Evolutionary conservation across 2,329 filamentous ascomycete genomes (phyloP).

Genomic region (Microdochium trichocladiopsis): DNA sequence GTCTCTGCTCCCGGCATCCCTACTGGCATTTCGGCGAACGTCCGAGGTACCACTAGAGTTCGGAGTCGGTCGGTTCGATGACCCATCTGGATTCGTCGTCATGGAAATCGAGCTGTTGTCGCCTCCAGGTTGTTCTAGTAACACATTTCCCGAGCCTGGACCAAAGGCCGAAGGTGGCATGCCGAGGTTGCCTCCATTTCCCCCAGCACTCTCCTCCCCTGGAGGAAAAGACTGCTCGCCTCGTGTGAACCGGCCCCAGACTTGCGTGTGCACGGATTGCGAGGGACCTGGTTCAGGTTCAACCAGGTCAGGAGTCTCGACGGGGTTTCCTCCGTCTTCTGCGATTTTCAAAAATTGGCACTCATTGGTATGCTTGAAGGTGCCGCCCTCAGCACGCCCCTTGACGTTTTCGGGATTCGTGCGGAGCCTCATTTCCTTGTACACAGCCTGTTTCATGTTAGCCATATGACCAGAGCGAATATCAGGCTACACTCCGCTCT

Average conservation of each 20-base stretch:
- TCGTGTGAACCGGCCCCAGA: not conserved
- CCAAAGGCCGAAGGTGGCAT: not conserved
- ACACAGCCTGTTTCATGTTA: not conserved
- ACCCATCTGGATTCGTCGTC: conserved; percentile 39
- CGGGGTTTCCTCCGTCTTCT: conserved; percentile 32
- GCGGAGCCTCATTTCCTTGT: not conserved
- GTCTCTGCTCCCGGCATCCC: conserved; percentile 26
- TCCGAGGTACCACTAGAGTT: conserved; percentile 48
- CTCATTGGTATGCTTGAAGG: conserved; percentile 35
- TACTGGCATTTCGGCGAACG: conserved; percentile 19
- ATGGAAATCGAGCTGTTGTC: conserved; percentile 39
- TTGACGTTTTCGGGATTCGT: conserved; percentile 22
- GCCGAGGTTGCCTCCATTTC: conserved; percentile 9
- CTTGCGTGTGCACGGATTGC: not conserved
- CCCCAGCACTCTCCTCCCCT: not conserved
- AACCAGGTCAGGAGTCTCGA: conserved; percentile 29
- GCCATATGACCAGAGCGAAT: not conserved
- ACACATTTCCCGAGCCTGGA: conserved; percentile 16
- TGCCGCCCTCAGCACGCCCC: conserved; percentile 18
- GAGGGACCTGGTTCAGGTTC: conserved; percentile 18
- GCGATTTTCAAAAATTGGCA: conserved; percentile 32
- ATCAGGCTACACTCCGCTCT: too few species aligned
- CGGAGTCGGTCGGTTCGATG: conserved; percentile 50
- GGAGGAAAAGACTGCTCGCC: not conserved
- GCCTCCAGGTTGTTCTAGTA: conserved; percentile 31